Percentiles rank a stretch among this genome's conserved stretches.
Conservation (phyloP, 2,329 filamentous ascomycete species). For the Phyllosticta citriasiana region DNA sequence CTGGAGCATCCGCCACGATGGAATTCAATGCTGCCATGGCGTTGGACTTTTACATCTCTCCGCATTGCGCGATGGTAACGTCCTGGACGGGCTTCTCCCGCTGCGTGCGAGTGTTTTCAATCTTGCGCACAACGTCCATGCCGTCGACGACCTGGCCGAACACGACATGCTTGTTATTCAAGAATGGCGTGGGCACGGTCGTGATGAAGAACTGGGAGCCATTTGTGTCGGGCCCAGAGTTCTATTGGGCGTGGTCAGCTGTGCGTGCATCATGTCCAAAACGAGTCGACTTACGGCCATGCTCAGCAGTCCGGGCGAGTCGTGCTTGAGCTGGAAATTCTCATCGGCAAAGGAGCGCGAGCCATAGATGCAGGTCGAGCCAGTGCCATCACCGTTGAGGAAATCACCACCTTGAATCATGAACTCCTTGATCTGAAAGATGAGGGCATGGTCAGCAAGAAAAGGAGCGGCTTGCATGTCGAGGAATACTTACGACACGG, state of each 20-base stretch:
- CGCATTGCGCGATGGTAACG: constrained; percentile 75
- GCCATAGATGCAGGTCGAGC: constrained; percentile 80
- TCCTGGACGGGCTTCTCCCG: constrained; percentile 79
- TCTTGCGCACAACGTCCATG: constrained; percentile 83
- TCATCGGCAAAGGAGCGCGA: constrained; percentile 79
- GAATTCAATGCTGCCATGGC: not conserved
- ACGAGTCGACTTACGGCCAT: constrained; percentile 65
- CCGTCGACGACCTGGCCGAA: constrained; percentile 86
- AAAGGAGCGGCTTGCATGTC: not conserved
- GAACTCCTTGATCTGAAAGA: constrained; percentile 72
- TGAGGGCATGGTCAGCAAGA: constrained; percentile 1
- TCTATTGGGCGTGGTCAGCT: constrained; percentile 41
- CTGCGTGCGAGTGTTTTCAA: constrained; percentile 76
- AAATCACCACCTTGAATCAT: constrained; percentile 99
- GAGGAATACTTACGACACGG: constrained; percentile 58
- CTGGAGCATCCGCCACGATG: not conserved
- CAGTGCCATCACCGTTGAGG: constrained; percentile 83
- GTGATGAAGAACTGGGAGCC: constrained; percentile 98
- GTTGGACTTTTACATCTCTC: constrained; percentile 62
- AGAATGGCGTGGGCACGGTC: constrained; percentile 72
- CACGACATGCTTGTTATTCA: constrained; percentile 90
- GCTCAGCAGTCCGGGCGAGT: constrained; percentile 67
- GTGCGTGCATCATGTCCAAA: not conserved
- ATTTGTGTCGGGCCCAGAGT: constrained; percentile 85
- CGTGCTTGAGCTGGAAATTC: constrained; percentile 74